A percentile compares a stretch with the other conserved stretches of the same genome.
Conservation (phyloP, 495 filamentous ascomycete genomes). For the Hypoxylon intermedium region DNA sequence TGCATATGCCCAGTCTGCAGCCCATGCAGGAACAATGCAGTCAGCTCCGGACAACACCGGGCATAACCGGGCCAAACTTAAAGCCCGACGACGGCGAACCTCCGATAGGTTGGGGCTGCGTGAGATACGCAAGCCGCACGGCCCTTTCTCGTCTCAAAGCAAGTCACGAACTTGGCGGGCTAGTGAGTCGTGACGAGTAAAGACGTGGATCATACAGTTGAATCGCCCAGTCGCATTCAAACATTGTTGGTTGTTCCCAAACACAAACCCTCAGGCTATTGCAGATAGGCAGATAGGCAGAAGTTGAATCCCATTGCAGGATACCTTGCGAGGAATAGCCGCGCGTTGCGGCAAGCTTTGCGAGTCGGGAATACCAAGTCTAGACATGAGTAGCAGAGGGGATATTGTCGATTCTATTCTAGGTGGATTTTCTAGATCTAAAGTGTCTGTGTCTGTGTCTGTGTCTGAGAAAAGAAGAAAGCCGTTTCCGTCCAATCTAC, state of each 20-base stretch:
- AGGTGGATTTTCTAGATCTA: constrained; percentile 20
- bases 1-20: constrained; percentile 1
- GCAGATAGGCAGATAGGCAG: too few species aligned
- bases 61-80: constrained; percentile 15
- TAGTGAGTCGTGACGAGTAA: background rate
- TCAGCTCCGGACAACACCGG: constrained; percentile 21
- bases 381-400: too few species aligned
- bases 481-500: background rate
- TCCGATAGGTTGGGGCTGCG: constrained; percentile 24
- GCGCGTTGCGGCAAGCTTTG: too few species aligned
- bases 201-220: constrained; percentile 7
- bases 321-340: too few species aligned
- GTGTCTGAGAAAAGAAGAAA: constrained; percentile 4
- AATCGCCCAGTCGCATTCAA: too few species aligned
- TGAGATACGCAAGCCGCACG: constrained; percentile 5
- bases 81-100: constrained; percentile 10
- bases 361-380: too few species aligned
- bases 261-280: too few species aligned
- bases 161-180: background rate
- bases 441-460: background rate
- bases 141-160: constrained; percentile 1
- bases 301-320: too few species aligned
- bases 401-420: constrained; percentile 5
- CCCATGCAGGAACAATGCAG: constrained; percentile 35
- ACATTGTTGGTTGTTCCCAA: too few species aligned